A percentile compares a stretch with the other conserved stretches of the same genome.
phyloP scores from a whole-genome alignment of 768 basidiomycete genomes.

The Suillus decipiens region DNA sequence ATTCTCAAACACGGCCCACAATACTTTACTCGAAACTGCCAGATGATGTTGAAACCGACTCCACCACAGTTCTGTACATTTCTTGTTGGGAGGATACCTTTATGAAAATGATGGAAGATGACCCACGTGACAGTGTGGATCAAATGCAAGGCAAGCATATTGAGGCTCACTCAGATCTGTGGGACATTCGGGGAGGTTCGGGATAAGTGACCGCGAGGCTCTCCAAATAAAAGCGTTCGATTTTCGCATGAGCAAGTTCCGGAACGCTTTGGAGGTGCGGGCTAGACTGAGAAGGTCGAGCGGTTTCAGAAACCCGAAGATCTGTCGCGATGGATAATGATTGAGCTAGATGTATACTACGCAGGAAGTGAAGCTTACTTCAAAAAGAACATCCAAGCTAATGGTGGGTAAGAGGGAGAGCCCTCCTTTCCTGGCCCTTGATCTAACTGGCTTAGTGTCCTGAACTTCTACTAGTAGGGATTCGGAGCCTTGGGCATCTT shows the following conservation, averaged over 20 bases:
- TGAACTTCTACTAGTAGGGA: background rate
- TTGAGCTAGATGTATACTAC: background rate
- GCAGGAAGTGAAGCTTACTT: slow-evolving; percentile 17
- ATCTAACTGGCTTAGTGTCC: background rate
- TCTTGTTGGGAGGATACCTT: slow-evolving; percentile 4
- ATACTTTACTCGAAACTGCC: slow-evolving; percentile 35
- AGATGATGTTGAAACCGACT: slow-evolving; percentile 29
- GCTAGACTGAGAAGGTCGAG: slow-evolving; percentile 48
- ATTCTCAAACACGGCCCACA: slow-evolving; percentile 25
- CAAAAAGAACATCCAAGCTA: slow-evolving; percentile 30
- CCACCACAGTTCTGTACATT: slow-evolving; percentile 24
- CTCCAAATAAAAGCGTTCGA: slow-evolving; percentile 34
- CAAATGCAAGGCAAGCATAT: slow-evolving; percentile 52
- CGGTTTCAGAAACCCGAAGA: slow-evolving; percentile 45
- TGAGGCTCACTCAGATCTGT: slow-evolving; percentile 49
- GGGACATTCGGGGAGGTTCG: slow-evolving; percentile 46
- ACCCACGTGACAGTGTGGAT: slow-evolving; percentile 37
- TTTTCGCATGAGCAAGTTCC: slow-evolving; percentile 38
- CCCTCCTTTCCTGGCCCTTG: slow-evolving; percentile 5
- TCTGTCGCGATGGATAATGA: slow-evolving; percentile 28
- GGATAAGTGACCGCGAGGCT: slow-evolving; percentile 37
- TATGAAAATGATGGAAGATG: background rate
- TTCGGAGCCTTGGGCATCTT: slow-evolving; percentile 2
- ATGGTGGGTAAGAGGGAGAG: slow-evolving; percentile 38
- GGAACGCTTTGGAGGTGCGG: slow-evolving; percentile 43